Percentiles rank a stretch among this genome's conserved stretches.
Conservation (phyloP, 2,329 filamentous ascomycete species). For the Incumbomyces delicatus region DNA sequence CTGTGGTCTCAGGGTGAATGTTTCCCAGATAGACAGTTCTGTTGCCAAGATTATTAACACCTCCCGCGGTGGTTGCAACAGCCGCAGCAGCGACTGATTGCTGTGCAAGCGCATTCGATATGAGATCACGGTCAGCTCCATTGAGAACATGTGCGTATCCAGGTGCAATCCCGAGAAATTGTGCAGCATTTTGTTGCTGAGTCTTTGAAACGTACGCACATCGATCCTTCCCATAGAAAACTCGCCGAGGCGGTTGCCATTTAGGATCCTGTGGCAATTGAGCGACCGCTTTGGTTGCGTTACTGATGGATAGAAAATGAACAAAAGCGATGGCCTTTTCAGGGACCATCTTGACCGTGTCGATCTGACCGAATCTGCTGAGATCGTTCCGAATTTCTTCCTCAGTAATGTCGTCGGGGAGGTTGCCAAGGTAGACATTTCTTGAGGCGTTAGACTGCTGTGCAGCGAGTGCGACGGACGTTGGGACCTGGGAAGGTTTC, state of each 20-base stretch:
- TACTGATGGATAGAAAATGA: conserved; percentile 93
- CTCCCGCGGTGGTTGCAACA: conserved; percentile 90
- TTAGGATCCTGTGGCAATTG: conserved; percentile 93
- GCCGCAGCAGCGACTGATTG: conserved; percentile 95
- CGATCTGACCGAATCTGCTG: conserved; percentile 90
- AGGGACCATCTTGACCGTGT: conserved; percentile 93
- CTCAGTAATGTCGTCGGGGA: conserved; percentile 81
- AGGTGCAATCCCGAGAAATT: conserved; percentile 93
- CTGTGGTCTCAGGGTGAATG: conserved; percentile 96
- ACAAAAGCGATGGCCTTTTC: conserved; percentile 98
- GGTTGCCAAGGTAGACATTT: conserved; percentile 92
- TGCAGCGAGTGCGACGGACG: conserved; percentile 90
- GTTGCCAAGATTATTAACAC: conserved; percentile 95
- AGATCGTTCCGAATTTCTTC: conserved; percentile 90
- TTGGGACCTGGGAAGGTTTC: conserved; percentile 95
- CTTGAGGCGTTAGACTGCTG: conserved; percentile 95
- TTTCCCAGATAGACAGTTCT: conserved; percentile 96
- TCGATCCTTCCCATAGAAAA: conserved; percentile 97
- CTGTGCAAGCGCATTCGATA: conserved; percentile 90
- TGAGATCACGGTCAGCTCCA: conserved; percentile 88
- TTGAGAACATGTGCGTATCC: conserved; percentile 95
- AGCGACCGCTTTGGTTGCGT: conserved; percentile 95
- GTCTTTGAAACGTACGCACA: conserved; percentile 99
- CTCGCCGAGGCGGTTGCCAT: conserved; percentile 89
- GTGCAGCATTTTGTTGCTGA: conserved; percentile 96